Evolutionary conservation across 1,139 yeast species (phyloP), one percentile per base, ranked within the genome.

Genomic region (Casaregolazyma lundiana): DNA sequence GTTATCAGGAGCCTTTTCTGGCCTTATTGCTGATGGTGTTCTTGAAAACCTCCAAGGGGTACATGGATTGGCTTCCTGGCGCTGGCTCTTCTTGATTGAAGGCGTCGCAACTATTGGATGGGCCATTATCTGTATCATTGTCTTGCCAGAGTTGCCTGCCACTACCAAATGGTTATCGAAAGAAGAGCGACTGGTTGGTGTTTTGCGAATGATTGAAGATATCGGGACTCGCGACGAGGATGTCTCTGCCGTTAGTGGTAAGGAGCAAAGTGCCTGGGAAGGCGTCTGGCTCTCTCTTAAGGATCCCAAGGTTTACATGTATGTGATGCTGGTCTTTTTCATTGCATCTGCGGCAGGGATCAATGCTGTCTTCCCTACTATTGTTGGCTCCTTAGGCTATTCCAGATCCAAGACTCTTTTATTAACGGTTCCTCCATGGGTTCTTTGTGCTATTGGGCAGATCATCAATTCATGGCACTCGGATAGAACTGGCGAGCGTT

Each of bases 301-400:
- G 8, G 56, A 50, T 43, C 44, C 36, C 50, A 53, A 61, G 72
- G 70, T 73, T 43, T 64, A 77, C 64, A 66, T 56, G 26, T 55
- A 53, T 46, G 39, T 48, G 35, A 21, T 42, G 11, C 38, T 53
- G 19, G 45, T 52, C n/a, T 55, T 53, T 37, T 45, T 49, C 26
- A 50, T 48, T 32, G 56, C 56, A 30, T 50, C 81, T 29, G 80
- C 81, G 40, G 65, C 68, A 55, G 81, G 82, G 59, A 77, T 78
- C 43, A 77, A 81, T 22, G 76, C 78, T 57, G 78, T 77, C 61
- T 79, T 78, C 70, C 84, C 84, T 22, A 71, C 81, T 0, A 78
- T 79, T 30, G 81, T 79, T 17, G 63, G 69, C 51, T 78, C 84
- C 5, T 67, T 79, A 53, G 72, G 77, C 36, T 79, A 76, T 53